Evolutionary conservation across 305 asterid genomes (phyloP).

Genomic region (Rubia tinctorum): DNA sequence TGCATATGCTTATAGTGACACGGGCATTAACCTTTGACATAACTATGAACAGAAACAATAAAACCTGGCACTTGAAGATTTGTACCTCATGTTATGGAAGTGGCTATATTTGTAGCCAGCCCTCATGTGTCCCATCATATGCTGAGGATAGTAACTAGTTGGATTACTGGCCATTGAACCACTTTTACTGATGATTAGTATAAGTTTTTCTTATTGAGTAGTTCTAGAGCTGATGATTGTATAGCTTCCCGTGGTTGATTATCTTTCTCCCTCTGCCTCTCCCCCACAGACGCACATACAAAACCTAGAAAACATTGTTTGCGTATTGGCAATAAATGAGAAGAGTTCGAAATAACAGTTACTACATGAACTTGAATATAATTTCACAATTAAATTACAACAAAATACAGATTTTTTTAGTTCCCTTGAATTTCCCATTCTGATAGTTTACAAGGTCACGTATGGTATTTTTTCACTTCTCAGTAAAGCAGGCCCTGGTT

Average conservation of each 20-base stretch:
- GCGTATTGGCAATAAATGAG: background rate
- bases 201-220: background rate
- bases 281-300: background rate
- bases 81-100: background rate
- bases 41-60: background rate
- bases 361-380: background rate
- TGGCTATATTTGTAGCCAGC: background rate
- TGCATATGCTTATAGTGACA: background rate
- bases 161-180: background rate
- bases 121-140: background rate
- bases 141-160: background rate
- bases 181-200: background rate
- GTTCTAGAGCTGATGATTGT: background rate
- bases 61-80: background rate
- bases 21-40: background rate
- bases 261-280: background rate
- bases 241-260: background rate
- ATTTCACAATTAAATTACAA: background rate
- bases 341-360: background rate
- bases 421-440: background rate
- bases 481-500: background rate
- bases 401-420: background rate
- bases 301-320: background rate
- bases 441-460: conserved; percentile 2
- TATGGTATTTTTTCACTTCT: background rate